Conservation (phyloP, 2,329 filamentous ascomycete genomes). For the Sporothrix variecibatus region DNA sequence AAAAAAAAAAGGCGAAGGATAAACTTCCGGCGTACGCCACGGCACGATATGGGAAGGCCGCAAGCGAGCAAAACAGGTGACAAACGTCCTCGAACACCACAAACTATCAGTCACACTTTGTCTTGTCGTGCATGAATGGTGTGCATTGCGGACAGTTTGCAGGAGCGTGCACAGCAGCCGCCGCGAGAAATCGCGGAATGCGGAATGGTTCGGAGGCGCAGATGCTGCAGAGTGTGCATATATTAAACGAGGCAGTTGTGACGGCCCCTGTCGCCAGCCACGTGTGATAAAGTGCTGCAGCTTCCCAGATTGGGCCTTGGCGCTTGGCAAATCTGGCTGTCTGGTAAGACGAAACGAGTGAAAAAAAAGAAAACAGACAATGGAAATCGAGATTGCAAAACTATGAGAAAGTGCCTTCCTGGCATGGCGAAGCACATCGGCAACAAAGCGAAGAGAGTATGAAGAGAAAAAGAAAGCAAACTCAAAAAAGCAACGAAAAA, state of each 20-base stretch:
- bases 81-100: background rate
- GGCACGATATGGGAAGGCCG: background rate
- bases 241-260: conserved; percentile 3
- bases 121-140: background rate
- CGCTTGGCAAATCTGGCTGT: background rate
- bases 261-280: conserved; percentile 17
- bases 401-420: background rate
- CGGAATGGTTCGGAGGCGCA: background rate
- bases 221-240: background rate
- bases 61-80: background rate
- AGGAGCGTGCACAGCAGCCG: background rate
- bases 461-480: background rate
- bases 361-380: background rate
- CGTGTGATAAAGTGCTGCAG: conserved; percentile 16
- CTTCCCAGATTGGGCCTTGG: conserved; percentile 8
- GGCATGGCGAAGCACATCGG: background rate
- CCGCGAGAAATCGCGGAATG: background rate
- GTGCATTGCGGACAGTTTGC: background rate
- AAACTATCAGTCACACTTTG: background rate
- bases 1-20: background rate
- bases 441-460: background rate
- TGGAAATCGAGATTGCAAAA: background rate
- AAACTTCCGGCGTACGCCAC: background rate
- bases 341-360: background rate
- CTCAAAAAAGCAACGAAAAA: background rate